Percentiles rank a stretch among this genome's conserved stretches.
These are phyloP conservation scores for Sarocladiaceae sp. DNA, from an alignment of 2,329 filamentous ascomycete genomes.

Conservation along the genomic window DNA sequence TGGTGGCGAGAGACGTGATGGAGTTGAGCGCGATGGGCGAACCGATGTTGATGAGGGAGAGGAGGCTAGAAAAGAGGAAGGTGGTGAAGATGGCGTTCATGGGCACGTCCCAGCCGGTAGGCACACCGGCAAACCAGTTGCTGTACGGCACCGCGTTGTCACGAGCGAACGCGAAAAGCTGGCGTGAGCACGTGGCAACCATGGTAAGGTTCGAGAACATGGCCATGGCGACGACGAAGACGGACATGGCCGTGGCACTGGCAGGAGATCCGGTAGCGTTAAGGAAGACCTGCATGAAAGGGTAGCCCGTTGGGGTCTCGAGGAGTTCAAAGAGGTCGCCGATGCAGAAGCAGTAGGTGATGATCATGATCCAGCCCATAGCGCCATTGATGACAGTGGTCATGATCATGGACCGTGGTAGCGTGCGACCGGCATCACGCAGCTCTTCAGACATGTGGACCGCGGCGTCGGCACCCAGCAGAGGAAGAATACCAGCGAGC, in stretches of 20 bases:
- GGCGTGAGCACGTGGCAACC: slow-evolving; percentile 52
- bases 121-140: not conserved
- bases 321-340: slow-evolving; percentile 41
- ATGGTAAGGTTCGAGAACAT: slow-evolving; percentile 47
- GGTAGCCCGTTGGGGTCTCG: slow-evolving; percentile 43
- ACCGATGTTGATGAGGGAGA: slow-evolving; percentile 30
- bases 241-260: slow-evolving; percentile 45
- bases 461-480: slow-evolving; percentile 26
- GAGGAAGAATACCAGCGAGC: slow-evolving; percentile 34
- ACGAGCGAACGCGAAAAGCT: slow-evolving; percentile 49
- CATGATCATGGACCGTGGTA: slow-evolving; percentile 47
- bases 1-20: slow-evolving; percentile 37
- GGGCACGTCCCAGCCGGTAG: slow-evolving; percentile 18
- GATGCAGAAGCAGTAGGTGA: slow-evolving; percentile 26
- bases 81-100: slow-evolving; percentile 22
- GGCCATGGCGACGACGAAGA: slow-evolving; percentile 44
- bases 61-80: slow-evolving; percentile 21
- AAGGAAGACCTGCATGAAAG: slow-evolving; percentile 56
- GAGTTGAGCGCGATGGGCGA: slow-evolving; percentile 24
- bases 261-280: slow-evolving; percentile 43
- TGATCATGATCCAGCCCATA: slow-evolving; percentile 38
- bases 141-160: slow-evolving; percentile 23
- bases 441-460: slow-evolving; percentile 41
- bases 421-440: slow-evolving; percentile 40
- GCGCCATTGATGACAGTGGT: slow-evolving; percentile 45